Conservation (phyloP, 164 flowering plant species). For the Annona squamosa region DNA sequence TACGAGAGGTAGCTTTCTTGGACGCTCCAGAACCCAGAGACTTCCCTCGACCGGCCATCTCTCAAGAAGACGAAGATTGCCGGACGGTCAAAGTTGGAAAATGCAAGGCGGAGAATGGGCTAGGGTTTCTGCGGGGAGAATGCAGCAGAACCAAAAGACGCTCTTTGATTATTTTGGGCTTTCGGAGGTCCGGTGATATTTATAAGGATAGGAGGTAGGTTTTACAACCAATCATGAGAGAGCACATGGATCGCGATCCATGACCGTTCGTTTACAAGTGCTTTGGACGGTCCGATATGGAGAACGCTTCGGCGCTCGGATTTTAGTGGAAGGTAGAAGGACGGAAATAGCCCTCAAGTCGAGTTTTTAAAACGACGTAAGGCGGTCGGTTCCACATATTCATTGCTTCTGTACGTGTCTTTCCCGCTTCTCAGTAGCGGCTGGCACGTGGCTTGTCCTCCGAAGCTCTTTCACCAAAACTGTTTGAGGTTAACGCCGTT, state of each 20-base stretch:
- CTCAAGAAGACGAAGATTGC: background rate
- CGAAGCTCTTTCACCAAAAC: no score
- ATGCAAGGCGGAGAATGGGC: background rate
- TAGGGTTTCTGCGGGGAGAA: background rate
- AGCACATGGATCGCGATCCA: conserved; percentile 9
- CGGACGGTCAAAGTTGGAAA: no score
- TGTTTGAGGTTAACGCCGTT: no score
- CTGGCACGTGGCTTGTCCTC: no score
- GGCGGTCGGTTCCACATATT: background rate
- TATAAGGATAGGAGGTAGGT: background rate
- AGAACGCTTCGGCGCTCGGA: background rate
- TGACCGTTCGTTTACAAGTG: background rate
- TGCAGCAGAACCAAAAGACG: no score
- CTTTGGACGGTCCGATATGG: background rate
- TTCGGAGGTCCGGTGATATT: background rate
- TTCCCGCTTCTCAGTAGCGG: no score
- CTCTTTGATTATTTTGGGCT: background rate
- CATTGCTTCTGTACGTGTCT: no score
- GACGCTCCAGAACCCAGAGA: conserved; percentile 16
- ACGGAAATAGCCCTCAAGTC: background rate
- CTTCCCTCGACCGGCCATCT: conserved; percentile 19
- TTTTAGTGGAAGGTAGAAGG: background rate
- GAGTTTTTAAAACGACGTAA: background rate
- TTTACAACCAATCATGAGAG: conserved; percentile 2
- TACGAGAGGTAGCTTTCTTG: conserved; percentile 19